Evolutionary conservation across 495 filamentous ascomycete species (phyloP), one percentile per base, ranked within the genome.

Genomic region (Neurospora sp.): DNA sequence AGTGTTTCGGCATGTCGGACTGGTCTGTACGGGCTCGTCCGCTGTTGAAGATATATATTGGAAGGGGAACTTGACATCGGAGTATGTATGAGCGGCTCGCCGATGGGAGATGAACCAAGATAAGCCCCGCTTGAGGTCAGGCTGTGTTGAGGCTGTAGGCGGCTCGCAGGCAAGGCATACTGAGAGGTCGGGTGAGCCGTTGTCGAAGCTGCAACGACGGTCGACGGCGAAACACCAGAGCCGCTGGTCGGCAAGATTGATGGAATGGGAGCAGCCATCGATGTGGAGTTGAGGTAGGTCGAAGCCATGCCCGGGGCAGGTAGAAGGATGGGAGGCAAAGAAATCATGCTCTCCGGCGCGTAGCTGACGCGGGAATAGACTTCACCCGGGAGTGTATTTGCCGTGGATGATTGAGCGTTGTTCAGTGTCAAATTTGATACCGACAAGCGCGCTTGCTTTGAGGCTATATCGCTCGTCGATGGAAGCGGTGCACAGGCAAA

Each of bases 1-100:
- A 99, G 86, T 4, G 93, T 97, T 74, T 94, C 93, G 70, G 98
- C 93, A 70, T 91, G 87, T 70, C 94, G 91, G 38, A 99, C 90
- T 5, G 96, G 96, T 73, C 91, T 92, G 81, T 98, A 99, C 1
- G 96, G 96, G 68, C 96, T 98, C 61, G 87, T 83, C 73, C 87
- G 86, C 75, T 91, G 89, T 74, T 89, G 87, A 16, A 89, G 83
- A 74, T 89, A 89, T 73, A 88, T 75, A 11, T 66, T 66, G 61
- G 88, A 86, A 38, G 88, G 82, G 82, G 90, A 79, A 82, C 88
- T 81, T 0, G 87, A 85, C 66, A 86, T 83, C 1, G 85, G 86
- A 16, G 87, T 87, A 74, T 87, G 90, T 74, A 82, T 79, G 75
- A 80, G 87, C 41, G 82, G 79, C 37, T 88, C 84, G 11, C 81